Evolutionary conservation across 768 basidiomycete genomes (phyloP), one percentile per base, ranked within the genome.

Genomic region (Hydnomerulius pinastri): DNA sequence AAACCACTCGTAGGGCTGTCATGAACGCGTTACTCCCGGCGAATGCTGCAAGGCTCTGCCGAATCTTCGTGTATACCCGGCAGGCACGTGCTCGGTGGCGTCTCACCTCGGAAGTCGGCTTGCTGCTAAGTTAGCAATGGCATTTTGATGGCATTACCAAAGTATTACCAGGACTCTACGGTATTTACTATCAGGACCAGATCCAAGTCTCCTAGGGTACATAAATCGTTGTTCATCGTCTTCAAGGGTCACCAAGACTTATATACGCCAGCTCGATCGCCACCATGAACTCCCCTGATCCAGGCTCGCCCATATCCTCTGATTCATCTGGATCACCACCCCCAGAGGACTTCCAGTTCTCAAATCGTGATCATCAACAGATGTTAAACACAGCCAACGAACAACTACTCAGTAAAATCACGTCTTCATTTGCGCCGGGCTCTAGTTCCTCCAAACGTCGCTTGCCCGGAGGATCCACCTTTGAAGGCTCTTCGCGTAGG

Each of bases 361-460:
- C 48, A 4, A 62, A 44, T 40, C 70, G 67, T 36, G 69, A 69
- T 53, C 57, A 62, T 21, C 67, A 68, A 43, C 64, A 66, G 39
- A 43, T 50, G 27, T 29, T 59, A 41, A 56, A 40, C 21, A 36
- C 45, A n/a, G 41, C 56, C 2, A 63, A 68, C 21, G 29, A 59
- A 39, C 62, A 63, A 23, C 48, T 56, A 21, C 53, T 50, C 43
- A 47, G 15, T 32, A 67, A 42, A 18, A 43, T 51, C 29, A 28
- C 64, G 23, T 50, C 61, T 32, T 42, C 68, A 15, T 54, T 68
- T 29, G 12, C 54, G 25, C 28, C 63, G 20, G 45, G 52, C 20
- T 48, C 69, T 18, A 61, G 68, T 43, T 63, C 76, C 21, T 74
- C 80, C 10, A 81, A 81, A 56, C 77, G 80, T 13, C 76, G 79